A percentile compares a stretch with the other conserved stretches of the same genome.
Evolutionary conservation across 2,329 filamentous ascomycete species (phyloP).

Genomic region (Coniochaeta sp.): DNA sequence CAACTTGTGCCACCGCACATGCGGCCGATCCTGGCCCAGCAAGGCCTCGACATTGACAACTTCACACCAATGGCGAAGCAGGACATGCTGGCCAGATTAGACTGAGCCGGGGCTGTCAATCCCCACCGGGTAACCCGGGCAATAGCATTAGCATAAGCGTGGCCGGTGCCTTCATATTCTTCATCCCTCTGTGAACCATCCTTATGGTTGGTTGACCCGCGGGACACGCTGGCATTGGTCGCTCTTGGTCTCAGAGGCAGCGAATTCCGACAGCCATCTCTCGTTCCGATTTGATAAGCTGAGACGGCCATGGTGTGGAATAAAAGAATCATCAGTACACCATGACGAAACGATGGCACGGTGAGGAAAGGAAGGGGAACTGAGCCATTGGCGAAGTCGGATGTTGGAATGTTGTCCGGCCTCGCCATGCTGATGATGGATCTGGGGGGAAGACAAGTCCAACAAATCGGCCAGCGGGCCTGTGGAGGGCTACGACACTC

Average conservation of each 20-base stretch:
- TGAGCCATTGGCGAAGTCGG: neutral
- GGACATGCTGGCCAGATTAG: conserved; percentile 95
- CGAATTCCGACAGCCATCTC: neutral
- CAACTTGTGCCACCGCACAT: conserved; percentile 83
- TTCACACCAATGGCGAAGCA: conserved; percentile 86
- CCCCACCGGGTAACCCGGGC: neutral
- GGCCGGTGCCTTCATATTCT: neutral
- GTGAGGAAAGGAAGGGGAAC: neutral
- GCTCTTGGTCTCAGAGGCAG: neutral
- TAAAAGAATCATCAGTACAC: neutral
- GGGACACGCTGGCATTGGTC: neutral
- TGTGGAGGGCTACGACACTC: neutral
- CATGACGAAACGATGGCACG: neutral
- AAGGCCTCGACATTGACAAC: conserved; percentile 87
- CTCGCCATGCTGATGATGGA: neutral
- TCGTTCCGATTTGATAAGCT: neutral
- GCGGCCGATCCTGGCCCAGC: conserved; percentile 62
- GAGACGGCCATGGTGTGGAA: neutral
- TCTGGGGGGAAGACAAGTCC: neutral
- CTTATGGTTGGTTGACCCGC: neutral
- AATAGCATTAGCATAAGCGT: neutral
- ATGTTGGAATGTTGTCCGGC: neutral
- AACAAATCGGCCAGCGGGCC: neutral
- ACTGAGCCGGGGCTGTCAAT: conserved; percentile 53
- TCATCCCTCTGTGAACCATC: neutral